Conservation (phyloP, 768 basidiomycete genomes). For the Crepidotus variabilis region DNA sequence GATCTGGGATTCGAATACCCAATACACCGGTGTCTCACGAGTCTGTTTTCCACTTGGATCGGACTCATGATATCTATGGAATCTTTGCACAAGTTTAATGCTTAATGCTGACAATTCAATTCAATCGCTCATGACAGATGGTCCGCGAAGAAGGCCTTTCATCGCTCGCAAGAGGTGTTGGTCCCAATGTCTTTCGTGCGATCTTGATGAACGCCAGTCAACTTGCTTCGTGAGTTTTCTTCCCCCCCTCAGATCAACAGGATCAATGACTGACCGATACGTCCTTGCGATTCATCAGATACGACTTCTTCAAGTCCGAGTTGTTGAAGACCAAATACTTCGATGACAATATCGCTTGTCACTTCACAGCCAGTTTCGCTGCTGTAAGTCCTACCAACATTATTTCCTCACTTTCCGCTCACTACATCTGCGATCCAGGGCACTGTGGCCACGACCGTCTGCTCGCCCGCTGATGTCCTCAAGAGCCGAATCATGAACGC, state of each 20-base stretch:
- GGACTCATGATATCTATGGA: too few relatives aligned
- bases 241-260: not conserved
- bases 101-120: conserved; percentile 5
- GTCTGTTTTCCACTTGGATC: too few relatives aligned
- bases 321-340: conserved; percentile 70
- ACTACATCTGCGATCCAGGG: conserved; percentile 39
- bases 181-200: conserved; percentile 84
- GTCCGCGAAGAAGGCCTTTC: conserved; percentile 80
- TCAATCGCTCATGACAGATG: conserved; percentile 48
- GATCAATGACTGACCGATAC: not conserved
- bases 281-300: conserved; percentile 36
- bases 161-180: conserved; percentile 72
- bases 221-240: conserved; percentile 69
- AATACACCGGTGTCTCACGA: too few relatives aligned
- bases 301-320: conserved; percentile 90
- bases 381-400: conserved; percentile 48
- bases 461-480: conserved; percentile 84
- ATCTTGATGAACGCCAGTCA: conserved; percentile 91
- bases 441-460: conserved; percentile 86
- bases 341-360: conserved; percentile 76
- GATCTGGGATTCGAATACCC: too few relatives aligned
- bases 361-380: conserved; percentile 84
- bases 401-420: not conserved
- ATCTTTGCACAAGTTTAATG: not conserved
- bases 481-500: conserved; percentile 93